These are phyloP conservation scores for Silene uniflora DNA, from an alignment of 148 eudicot species.

Conservation along the genomic window DNA sequence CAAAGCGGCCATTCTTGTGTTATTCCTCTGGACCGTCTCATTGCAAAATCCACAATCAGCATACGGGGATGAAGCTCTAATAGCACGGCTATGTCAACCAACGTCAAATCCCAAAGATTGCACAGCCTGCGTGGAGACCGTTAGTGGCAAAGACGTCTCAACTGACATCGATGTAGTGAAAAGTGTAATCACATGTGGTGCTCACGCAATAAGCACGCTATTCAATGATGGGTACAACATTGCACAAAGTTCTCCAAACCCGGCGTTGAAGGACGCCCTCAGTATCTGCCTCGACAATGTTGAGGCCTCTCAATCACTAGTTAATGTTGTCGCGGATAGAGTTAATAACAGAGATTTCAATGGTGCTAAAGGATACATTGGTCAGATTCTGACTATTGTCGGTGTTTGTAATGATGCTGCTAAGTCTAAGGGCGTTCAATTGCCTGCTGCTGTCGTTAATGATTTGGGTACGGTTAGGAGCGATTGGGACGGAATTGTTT, in stretches of 20 bases:
- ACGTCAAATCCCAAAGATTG: not conserved
- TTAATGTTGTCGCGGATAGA: not conserved
- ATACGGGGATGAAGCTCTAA: constrained; percentile 1
- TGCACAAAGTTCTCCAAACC: not conserved
- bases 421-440: not conserved
- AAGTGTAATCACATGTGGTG: constrained; percentile 10
- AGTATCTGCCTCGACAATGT: constrained; percentile 2
- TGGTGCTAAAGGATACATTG: not conserved
- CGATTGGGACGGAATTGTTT: not conserved
- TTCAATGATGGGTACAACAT: not conserved
- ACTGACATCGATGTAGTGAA: constrained; percentile 6
- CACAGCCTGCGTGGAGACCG: constrained; percentile 3
- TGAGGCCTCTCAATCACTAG: not conserved
- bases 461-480: not conserved
- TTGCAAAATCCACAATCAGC: not conserved
- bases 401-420: not conserved
- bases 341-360: constrained; percentile 3
- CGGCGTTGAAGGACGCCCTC: constrained; percentile 1
- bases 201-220: not conserved
- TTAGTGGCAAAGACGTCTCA: constrained; percentile 7
- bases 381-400: too few species aligned
- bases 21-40: not conserved
- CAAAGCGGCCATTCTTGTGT: not conserved
- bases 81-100: constrained; percentile 4
- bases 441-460: not conserved